Base-by-base conservation (phyloP, 1,139 yeast species). In the Hanseniaspora gamundiae region DNA sequence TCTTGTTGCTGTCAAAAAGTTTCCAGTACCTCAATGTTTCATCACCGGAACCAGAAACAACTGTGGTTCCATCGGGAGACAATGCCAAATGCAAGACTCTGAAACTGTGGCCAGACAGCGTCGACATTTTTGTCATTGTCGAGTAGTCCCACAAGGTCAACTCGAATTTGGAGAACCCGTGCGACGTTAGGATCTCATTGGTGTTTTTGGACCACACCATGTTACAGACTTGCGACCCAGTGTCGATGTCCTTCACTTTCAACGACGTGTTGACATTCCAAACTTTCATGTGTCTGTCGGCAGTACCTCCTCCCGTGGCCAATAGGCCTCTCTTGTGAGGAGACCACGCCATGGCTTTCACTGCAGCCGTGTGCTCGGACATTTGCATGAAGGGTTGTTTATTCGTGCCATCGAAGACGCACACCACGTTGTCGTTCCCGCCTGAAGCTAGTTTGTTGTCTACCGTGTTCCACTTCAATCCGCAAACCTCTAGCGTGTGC, bases 11-110 rank as follows among this genome's bases (percentile, higher is more conserved):
- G 49, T 84, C 94, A 64, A 85, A 87, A 2, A 86, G 81, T 54
- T 84, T 85, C 97, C 97, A 88, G 56, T 87, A 85, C 53, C 97
- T 65, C 47, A 91, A 66, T 0, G 98, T 91, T 62, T 93, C 98
- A 64, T 91, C 99, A 2, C 98, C 98, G 1, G 98, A 97, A 1
- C 98, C 99, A 0, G 98, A 88, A 2, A 91, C 98, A n/a, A 91
- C 82, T 0, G 97, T 86, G 51, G 85, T 88, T 1, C 98, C 98
- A 63, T 91, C 97, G 0, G 97, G 95, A n/a, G 94, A 82, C 66
- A 91, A 71, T 3, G 95, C 78, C 51, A 91, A 69, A 59, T 91
- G 93, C 42, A 93, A 67, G 8, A 91, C 98, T 49, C 99, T 71
- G 59, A 83, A 86, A 1, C 95, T 85, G 58, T 91, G 99, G 0